Base-by-base conservation (phyloP, 805 yeast species). In the Candida anglica region DNA sequence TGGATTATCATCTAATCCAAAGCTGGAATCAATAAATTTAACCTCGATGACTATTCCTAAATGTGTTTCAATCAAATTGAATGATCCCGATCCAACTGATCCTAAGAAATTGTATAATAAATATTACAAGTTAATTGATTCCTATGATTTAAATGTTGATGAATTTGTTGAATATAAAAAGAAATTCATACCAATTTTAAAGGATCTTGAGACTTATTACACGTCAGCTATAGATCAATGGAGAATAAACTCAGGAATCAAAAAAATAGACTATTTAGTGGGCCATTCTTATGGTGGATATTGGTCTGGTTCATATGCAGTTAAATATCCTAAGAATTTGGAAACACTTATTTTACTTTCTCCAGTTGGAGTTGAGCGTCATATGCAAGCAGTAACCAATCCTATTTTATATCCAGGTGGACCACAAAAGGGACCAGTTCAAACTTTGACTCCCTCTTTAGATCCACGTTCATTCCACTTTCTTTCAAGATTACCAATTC, bases 271-370 rank as follows among this genome's bases (percentile, higher is more conserved):
- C 43, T 81, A 75, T 46, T 50, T 86, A 10, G 59, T 85, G 15
- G 91, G 87, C 0, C 95, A 86, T 54, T 84, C 94, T 0, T 77
- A 76, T 42, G 95, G 95, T 20, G 93, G 87, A 0, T 80, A 82
- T 46, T 61, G 86, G 60, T 73, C 86, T 0, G 73, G 75, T 31
- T 73, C 79, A 5, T 85, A 81, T 52, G 68, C 84, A 2, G 49
- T 77, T 27, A 73, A 64, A 40, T 69, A 80, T 46, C 86, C 88
- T 0, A 51, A 71, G 0, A 51, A 66, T 4, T 65, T 86, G 5
- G 57, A 68, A 11, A 71, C 73, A 38, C 56, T 86, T 43, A 63
- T 82, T 2, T 60, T 85, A 16, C 71, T 81, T 3, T 79, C 87
- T 9, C 95, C 95, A 0, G 84, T 82, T 0, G 95, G 95, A 0